These are phyloP conservation scores for Solanum ossicruentum DNA, from an alignment of 257 asterid genomes.

Conservation along the genomic window DNA sequence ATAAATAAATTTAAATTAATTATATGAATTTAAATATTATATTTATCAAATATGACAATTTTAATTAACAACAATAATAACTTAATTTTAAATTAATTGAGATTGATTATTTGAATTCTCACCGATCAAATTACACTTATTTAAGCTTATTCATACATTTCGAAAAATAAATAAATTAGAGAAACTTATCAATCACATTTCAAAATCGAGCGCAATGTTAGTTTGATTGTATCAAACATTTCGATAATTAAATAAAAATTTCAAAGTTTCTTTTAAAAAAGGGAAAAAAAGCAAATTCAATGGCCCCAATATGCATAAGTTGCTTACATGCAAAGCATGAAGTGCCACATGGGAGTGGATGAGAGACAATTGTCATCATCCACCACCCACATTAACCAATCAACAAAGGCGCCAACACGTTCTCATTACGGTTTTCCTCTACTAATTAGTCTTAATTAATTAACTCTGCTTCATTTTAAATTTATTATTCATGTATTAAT, in stretches of 20 bases:
- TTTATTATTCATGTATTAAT: too few species aligned
- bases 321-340: slow-evolving; percentile 42
- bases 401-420: slow-evolving; percentile 37
- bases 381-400: slow-evolving; percentile 19
- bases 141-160: neutral
- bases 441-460: neutral
- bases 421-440: slow-evolving; percentile 9
- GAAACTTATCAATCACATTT: neutral
- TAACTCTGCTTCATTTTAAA: neutral
- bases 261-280: neutral
- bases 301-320: neutral
- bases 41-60: too few species aligned
- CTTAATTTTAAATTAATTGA: neutral
- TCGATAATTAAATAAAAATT: neutral
- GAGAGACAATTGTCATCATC: slow-evolving; percentile 23
- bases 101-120: neutral
- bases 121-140: neutral
- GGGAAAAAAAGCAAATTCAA: neutral
- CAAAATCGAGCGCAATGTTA: neutral
- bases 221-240: neutral
- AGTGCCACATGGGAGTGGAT: slow-evolving; percentile 27
- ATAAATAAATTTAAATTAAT: too few species aligned
- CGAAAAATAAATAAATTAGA: neutral
- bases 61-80: neutral
- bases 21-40: too few species aligned